Conservation (phyloP, 2,329 filamentous ascomycete species). For the Monosporascus sp. region DNA sequence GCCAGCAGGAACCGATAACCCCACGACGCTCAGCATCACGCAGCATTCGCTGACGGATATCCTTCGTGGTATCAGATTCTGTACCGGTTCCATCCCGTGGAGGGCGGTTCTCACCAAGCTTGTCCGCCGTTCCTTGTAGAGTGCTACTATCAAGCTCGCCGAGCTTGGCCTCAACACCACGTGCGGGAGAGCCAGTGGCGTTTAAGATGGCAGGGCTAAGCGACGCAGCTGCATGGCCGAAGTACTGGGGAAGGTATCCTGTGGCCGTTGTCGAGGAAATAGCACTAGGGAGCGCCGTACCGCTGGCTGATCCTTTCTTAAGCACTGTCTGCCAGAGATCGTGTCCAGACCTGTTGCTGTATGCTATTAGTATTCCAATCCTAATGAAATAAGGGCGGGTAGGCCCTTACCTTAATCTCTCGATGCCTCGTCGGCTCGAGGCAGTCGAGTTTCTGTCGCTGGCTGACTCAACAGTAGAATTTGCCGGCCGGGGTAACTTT, state of each 20-base stretch:
- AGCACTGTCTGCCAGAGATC: constrained; percentile 46
- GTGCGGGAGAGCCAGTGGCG: constrained; percentile 26
- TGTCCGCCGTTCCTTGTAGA: constrained; percentile 23
- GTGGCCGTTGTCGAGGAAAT: constrained; percentile 49
- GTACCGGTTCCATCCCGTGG: constrained; percentile 27
- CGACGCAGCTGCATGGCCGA: constrained; percentile 47
- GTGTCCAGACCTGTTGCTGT: constrained; percentile 34
- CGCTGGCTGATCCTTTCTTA: constrained; percentile 47
- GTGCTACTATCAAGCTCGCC: constrained; percentile 12
- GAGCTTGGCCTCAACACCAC: constrained; percentile 21
- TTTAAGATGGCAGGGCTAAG: constrained; percentile 40
- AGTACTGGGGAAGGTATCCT: constrained; percentile 48
- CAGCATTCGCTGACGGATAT: constrained; percentile 24
- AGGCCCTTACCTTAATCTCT: constrained; percentile 24
- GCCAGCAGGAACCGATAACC: constrained; percentile 24
- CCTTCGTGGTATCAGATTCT: constrained; percentile 24
- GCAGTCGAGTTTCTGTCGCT: constrained; percentile 12
- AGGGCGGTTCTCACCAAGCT: constrained; percentile 40
- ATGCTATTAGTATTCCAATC: constrained; percentile 4
- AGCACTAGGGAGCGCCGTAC: constrained; percentile 38
- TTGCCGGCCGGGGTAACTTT: constrained; percentile 7
- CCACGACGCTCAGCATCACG: constrained; percentile 26
- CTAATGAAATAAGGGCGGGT: background rate
- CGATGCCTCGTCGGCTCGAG: constrained; percentile 14
- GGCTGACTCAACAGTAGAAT: constrained; percentile 4